phyloP scores from a whole-genome alignment of 192 early-diverging fungal genomes.

The Cetraspora pellucida region DNA sequence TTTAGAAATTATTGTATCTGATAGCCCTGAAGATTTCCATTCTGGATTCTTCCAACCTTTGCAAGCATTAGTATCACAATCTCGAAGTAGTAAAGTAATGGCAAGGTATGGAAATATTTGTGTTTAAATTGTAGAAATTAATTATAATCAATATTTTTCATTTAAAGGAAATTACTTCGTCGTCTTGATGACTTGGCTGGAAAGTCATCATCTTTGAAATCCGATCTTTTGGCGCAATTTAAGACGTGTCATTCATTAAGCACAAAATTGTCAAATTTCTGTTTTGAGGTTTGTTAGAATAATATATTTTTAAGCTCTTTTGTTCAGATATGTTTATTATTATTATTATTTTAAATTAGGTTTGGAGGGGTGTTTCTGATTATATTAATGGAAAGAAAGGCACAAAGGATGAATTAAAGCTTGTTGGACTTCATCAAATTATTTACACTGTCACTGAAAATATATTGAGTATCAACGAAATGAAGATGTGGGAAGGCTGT shows the following conservation, averaged over 20 bases:
- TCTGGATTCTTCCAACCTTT: slow-evolving; percentile 53
- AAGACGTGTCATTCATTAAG: slow-evolving; percentile 51
- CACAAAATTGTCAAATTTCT: slow-evolving; percentile 51
- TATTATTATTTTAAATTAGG: slow-evolving; percentile 25
- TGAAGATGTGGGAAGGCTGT: slow-evolving; percentile 62
- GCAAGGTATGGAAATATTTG: slow-evolving; percentile 46
- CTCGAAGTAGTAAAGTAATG: slow-evolving; percentile 58
- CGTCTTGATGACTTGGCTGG: slow-evolving; percentile 62
- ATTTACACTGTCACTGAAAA: slow-evolving; percentile 61
- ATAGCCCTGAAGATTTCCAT: slow-evolving; percentile 47
- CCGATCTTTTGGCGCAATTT: slow-evolving; percentile 51
- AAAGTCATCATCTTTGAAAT: slow-evolving; percentile 48
- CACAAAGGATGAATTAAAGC: slow-evolving; percentile 44
- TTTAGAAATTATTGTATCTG: slow-evolving; percentile 44
- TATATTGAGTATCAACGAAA: slow-evolving; percentile 59
- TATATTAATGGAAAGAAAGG: slow-evolving; percentile 53
- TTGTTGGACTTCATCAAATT: slow-evolving; percentile 55
- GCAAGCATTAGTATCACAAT: slow-evolving; percentile 41
- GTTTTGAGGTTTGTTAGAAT: slow-evolving; percentile 46
- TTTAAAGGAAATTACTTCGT: slow-evolving; percentile 63
- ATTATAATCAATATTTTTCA: neutral
- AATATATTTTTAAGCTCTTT: slow-evolving; percentile 11
- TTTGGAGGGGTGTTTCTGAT: slow-evolving; percentile 40
- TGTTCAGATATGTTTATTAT: neutral
- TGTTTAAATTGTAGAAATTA: neutral